phyloP scores from a whole-genome alignment of 75 land plant genomes.

The Pseudotsuga menziesii region DNA sequence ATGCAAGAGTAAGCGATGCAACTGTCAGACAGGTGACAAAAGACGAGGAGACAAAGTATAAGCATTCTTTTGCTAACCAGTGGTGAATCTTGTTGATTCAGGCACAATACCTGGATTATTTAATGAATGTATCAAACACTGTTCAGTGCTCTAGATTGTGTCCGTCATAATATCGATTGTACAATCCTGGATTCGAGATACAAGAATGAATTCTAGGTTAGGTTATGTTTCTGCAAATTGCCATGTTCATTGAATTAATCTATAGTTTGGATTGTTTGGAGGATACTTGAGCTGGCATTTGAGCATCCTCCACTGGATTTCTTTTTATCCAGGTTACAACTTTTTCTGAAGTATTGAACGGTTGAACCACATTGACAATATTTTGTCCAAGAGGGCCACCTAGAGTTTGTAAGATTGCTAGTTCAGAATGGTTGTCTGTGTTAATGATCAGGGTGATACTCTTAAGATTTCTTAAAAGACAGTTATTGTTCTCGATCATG shows the following conservation, averaged over 20 bases:
- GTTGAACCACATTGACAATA: background rate
- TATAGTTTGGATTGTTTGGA: background rate
- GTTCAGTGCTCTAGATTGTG: background rate
- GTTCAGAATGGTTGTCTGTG: background rate
- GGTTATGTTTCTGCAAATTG: background rate
- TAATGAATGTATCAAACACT: background rate
- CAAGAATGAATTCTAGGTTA: background rate
- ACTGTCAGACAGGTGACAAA: constrained; percentile 36
- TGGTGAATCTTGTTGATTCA: constrained; percentile 37
- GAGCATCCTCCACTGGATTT: background rate
- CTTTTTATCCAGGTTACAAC: background rate
- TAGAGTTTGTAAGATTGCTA: too few relatives aligned
- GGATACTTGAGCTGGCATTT: background rate
- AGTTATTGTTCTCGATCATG: background rate
- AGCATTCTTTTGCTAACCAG: constrained; percentile 78
- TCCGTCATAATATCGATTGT: background rate
- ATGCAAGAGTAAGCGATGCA: constrained; percentile 41
- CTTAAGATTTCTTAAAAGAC: background rate
- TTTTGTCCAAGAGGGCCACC: too few relatives aligned
- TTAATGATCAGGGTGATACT: background rate
- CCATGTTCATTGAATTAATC: background rate
- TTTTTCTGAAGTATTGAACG: background rate
- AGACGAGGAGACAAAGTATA: constrained; percentile 59
- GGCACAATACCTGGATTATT: constrained; percentile 17
- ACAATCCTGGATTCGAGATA: background rate